Evolutionary conservation across 106 monocot genomes (phyloP), one percentile per base, ranked within the genome.

Genomic region (Ottelia alismoides): DNA sequence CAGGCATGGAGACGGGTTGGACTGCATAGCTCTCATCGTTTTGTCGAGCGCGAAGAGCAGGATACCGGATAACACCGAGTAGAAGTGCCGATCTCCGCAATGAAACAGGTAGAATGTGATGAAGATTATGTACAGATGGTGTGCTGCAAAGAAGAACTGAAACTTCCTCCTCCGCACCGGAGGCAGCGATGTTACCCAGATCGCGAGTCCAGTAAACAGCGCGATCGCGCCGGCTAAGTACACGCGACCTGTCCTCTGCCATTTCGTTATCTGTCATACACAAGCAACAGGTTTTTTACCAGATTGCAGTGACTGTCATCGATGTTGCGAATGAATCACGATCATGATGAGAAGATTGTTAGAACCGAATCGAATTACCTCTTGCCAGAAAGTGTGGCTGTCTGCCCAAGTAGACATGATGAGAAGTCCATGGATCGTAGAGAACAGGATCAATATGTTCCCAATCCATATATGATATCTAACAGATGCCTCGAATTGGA

Each of bases 111-210:
- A 86, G 52, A 86, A 92, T 18, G 73, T 2, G 22, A 92, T 52
- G 71, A 86, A 92, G 30, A 74, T 20, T 11, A 50, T 49, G 53
- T 92, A 86, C 1, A 92, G 45, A 70, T 92, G 78, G 68, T 87
- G 92, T 23, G 60, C 28, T 5, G 58, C 63, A 65, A 61, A 92
- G 73, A 92, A 92, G 35, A 86, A 20, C 54, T 74, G 73, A 25
- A 92, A 92, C 20, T 76, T 35, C 11, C 58, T 82, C 59, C 92
- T 73, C 59, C 92, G 82, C 30, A 92, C 45, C 17, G 32, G 60
- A 10, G 92, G 86, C 14, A 86, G 67, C 24, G 92, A 86, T 30
- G 85, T 79, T 31, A 92, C 76, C 82, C 82, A 92, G 50, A 92
- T 79, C 31, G 60, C 48, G 2, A 79, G 21, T 29, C 63, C 70